Evolutionary conservation across 371 early-diverging fungal genomes (phyloP), one percentile per base, ranked within the genome.

Genomic region (Mucor irregularis): DNA sequence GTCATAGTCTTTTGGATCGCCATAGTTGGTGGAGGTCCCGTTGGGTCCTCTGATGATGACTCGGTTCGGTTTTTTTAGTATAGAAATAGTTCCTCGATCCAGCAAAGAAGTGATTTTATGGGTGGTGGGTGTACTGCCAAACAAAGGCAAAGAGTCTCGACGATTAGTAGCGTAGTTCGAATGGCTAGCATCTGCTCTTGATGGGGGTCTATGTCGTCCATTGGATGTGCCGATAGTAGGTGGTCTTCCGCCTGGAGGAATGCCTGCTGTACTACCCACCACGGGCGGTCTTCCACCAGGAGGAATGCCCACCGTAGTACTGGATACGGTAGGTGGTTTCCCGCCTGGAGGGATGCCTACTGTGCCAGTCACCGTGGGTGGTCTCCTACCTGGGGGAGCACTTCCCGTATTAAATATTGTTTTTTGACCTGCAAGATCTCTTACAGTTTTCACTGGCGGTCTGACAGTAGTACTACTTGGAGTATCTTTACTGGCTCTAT

Each of bases 1-100:
- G 19, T 49, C 59, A 40, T 54, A 64, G 19, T 64, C 64, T 29
- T 54, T 54, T 5, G 64, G 64, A 10, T 49, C 33, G 0, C 64
- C 64, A 55, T 55, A 61, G 5, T 17, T 16, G 2, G 22, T 46
- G 9, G 11, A 1, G 25, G 21, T 34, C 14, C 48, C 53, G 19
- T 51, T 34, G 11, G 22, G 16, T 1, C 21, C 33, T 14, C 35
- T 42, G 10, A 63, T 58, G 5, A 64, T 25, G 1, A 64, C 59
- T 14, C 64, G 50, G 22, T 46, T 21, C 8, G 64, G 64, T 22
- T 57, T 57, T 17, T 30, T 53, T 7, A 25, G 17, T 11, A 63
- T 35, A 4, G n/a, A 9, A 17, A 63, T 14, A 1, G 44, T 19
- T 3, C 56, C 62, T 17, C 28, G 30, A 5, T 56, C 62, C 5